Percentiles rank a stretch among this genome's conserved stretches.
phyloP scores from a whole-genome alignment of 78 protist species.

The Diacronema lutheri region DNA sequence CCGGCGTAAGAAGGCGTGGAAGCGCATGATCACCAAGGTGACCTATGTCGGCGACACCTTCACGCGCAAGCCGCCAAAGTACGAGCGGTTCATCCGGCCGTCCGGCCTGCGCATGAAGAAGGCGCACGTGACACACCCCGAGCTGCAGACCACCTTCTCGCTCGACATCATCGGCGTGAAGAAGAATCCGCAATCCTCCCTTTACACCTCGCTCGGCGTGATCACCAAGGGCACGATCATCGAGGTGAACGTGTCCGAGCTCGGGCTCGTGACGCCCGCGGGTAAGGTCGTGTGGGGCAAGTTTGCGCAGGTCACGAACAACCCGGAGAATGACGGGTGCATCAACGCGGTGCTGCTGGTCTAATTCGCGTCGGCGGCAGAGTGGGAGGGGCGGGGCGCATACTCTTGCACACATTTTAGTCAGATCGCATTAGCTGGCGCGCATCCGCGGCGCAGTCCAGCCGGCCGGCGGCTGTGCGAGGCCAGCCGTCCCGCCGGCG shows the following conservation, averaged over 20 bases:
- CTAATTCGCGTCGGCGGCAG: too few species aligned
- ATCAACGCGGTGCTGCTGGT: constrained; percentile 98
- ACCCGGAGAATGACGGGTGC: constrained; percentile 99
- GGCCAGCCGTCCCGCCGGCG: too few species aligned
- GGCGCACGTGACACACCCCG: constrained; percentile 99
- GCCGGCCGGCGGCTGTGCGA: too few species aligned
- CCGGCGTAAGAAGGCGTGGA: constrained; percentile 93
- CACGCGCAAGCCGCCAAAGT: constrained; percentile 98
- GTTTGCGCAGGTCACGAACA: constrained; percentile 75
- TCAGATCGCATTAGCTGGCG: too few species aligned
- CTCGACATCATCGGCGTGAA: constrained; percentile 95
- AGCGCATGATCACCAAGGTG: constrained; percentile 97
- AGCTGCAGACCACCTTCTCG: constrained; percentile 93
- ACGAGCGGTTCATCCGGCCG: constrained; percentile 91
- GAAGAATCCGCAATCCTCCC: constrained; percentile 92
- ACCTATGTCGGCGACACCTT: constrained; percentile 67
- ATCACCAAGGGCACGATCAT: constrained; percentile 85
- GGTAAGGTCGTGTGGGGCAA: constrained; percentile 98
- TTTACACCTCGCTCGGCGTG: constrained; percentile 95
- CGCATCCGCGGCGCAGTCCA: too few species aligned
- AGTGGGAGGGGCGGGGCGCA: too few species aligned
- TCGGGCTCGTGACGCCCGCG: constrained; percentile 96
- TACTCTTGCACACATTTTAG: too few species aligned
- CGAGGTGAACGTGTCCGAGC: constrained; percentile 92
- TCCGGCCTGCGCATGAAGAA: constrained; percentile 86